Percentiles rank a stretch among this genome's conserved stretches.
Conservation (phyloP, 352 stramenopile genomes). For the Thalassiosira hispida region DNA sequence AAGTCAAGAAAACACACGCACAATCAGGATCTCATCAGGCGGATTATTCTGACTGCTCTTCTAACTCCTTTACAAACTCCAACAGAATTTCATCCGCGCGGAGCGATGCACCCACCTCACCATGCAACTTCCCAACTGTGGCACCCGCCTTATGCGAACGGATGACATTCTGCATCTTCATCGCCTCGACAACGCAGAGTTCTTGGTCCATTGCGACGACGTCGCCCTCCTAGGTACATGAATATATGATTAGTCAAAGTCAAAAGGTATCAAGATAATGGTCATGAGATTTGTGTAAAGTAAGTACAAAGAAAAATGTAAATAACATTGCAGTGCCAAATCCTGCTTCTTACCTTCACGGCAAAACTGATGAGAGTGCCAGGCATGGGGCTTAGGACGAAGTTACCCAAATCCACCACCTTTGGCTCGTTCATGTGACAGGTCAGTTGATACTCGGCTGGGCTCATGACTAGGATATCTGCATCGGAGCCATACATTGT, state of each 20-base stretch:
- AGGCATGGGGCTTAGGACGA: conserved; percentile 95
- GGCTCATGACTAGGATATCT: conserved; percentile 90
- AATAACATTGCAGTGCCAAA: background rate
- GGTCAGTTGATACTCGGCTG: conserved; percentile 88
- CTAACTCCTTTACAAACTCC: conserved; percentile 55
- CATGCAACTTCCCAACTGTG: conserved; percentile 87
- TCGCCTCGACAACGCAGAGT: conserved; percentile 94
- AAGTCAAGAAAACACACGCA: too few relatives aligned
- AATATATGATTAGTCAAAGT: conserved; percentile 49
- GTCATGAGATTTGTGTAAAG: background rate
- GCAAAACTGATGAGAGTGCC: conserved; percentile 87
- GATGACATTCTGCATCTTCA: conserved; percentile 99
- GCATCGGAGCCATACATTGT: conserved; percentile 89
- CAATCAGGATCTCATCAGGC: too few relatives aligned
- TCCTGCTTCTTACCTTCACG: conserved; percentile 43
- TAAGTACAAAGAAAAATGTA: background rate
- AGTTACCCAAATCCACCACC: conserved; percentile 90
- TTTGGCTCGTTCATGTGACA: conserved; percentile 91
- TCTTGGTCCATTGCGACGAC: conserved; percentile 93
- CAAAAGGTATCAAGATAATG: background rate
- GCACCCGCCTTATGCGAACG: conserved; percentile 89
- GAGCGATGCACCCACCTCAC: conserved; percentile 89
- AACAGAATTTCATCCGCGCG: conserved; percentile 78
- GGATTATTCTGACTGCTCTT: too few relatives aligned
- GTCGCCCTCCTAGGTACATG: conserved; percentile 84